Evolutionary conservation across 2,329 filamentous ascomycete genomes (phyloP).

Genomic region (Achaetomium macrosporum): DNA sequence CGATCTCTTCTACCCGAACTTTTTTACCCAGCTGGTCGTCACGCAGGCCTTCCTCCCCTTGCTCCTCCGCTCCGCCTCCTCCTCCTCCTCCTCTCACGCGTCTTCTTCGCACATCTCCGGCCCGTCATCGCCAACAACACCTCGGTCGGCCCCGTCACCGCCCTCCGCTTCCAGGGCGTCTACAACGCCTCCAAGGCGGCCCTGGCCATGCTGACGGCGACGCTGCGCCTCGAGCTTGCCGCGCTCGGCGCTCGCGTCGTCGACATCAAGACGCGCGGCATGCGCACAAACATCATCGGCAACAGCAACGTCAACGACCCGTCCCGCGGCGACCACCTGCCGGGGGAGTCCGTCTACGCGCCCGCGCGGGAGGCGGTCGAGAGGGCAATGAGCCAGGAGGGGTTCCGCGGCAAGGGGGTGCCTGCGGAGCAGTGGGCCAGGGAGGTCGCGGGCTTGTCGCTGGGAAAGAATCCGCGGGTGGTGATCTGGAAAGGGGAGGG

Average conservation of each 20-base stretch:
- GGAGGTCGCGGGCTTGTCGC: constrained; percentile 18
- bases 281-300: constrained; percentile 29
- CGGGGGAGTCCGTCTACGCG: constrained; percentile 24
- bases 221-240: constrained; percentile 37
- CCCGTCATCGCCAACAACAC: constrained; percentile 34
- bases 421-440: constrained; percentile 22
- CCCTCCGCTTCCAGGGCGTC: constrained; percentile 32
- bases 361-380: constrained; percentile 22
- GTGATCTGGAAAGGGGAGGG: constrained; percentile 25
- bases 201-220: constrained; percentile 33
- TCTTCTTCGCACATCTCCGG: too few species aligned
- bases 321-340: constrained; percentile 16
- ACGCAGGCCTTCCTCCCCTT: constrained; percentile 36
- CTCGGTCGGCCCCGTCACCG: constrained; percentile 33
- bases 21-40: constrained; percentile 35
- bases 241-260: constrained; percentile 33
- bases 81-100: too few species aligned
- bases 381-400: constrained; percentile 22
- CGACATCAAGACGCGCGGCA: constrained; percentile 29
- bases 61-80: constrained; percentile 28
- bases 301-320: constrained; percentile 18
- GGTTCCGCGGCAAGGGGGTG: constrained; percentile 9
- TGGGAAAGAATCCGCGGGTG: constrained; percentile 15
- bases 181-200: constrained; percentile 42
- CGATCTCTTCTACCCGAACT: constrained; percentile 29